Percentiles rank a stretch among this genome's conserved stretches.
These are phyloP conservation scores for Bipolaris oryzae DNA, from an alignment of 2,329 filamentous ascomycete genomes.

Conservation along the genomic window DNA sequence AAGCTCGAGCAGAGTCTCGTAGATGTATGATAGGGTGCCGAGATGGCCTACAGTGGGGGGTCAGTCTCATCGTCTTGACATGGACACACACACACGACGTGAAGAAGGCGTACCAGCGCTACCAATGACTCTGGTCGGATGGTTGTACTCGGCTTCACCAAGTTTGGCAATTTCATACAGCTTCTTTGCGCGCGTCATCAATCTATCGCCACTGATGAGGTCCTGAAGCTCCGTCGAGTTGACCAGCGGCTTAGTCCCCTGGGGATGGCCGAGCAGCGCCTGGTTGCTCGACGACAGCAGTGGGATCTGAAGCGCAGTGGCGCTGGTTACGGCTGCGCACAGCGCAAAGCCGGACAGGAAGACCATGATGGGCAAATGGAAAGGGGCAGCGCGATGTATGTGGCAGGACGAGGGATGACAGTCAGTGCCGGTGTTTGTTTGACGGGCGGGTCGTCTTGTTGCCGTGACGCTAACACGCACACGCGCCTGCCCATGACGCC, in stretches of 20 bases:
- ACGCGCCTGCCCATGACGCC: slow-evolving; percentile 32
- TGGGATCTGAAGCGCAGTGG: slow-evolving; percentile 38
- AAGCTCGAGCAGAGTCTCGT: slow-evolving; percentile 45
- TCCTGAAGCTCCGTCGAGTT: slow-evolving; percentile 45
- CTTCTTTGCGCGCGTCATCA: slow-evolving; percentile 43
- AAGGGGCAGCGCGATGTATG: slow-evolving; percentile 4
- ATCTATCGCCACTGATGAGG: slow-evolving; percentile 42
- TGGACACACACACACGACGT: slow-evolving; percentile 17
- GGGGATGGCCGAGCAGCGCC: slow-evolving; percentile 27
- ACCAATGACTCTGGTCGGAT: slow-evolving; percentile 50
- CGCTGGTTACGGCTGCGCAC: slow-evolving; percentile 36
- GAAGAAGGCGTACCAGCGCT: slow-evolving; percentile 38
- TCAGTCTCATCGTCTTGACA: slow-evolving; percentile 13
- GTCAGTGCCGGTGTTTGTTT: slow-evolving; percentile 24
- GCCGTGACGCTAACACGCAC: slow-evolving; percentile 34
- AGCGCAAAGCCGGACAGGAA: slow-evolving; percentile 35
- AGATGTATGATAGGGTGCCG: slow-evolving; percentile 48
- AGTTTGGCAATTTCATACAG: slow-evolving; percentile 52
- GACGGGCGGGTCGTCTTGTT: slow-evolving; percentile 18
- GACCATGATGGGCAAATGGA: slow-evolving; percentile 30
- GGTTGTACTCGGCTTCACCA: slow-evolving; percentile 50
- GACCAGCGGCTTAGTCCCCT: slow-evolving; percentile 40
- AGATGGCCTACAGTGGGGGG: slow-evolving; percentile 35
- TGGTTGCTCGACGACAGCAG: slow-evolving; percentile 35
- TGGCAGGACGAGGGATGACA: slow-evolving; percentile 16